Percentiles rank a stretch among this genome's conserved stretches.
Conservation (phyloP, 2,329 filamentous ascomycete genomes). For the Alternaria consortialis region DNA sequence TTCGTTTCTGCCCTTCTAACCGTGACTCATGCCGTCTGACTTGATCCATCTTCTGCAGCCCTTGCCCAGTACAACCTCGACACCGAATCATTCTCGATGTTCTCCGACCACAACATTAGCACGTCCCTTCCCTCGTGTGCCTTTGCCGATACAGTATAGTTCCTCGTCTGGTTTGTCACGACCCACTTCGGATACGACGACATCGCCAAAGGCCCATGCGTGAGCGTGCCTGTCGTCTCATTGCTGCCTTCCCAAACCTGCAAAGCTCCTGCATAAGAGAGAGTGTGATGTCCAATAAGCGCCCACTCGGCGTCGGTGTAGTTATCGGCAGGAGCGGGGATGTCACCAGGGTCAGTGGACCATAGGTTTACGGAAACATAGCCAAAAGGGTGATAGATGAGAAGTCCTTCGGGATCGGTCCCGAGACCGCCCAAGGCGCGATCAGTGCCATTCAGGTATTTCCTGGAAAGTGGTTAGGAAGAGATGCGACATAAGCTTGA, state of each 20-base stretch:
- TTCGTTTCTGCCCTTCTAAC: not conserved
- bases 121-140: slow-evolving; percentile 14
- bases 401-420: not conserved
- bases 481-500: too few species aligned
- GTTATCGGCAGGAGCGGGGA: slow-evolving; percentile 4
- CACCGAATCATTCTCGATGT: not conserved
- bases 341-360: not conserved
- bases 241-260: slow-evolving; percentile 10
- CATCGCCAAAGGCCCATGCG: slow-evolving; percentile 26
- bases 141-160: slow-evolving; percentile 19
- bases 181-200: slow-evolving; percentile 19
- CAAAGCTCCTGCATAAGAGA: slow-evolving; percentile 22
- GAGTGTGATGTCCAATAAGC: slow-evolving; percentile 14
- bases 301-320: slow-evolving; percentile 19
- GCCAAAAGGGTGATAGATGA: not conserved
- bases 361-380: not conserved
- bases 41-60: not conserved
- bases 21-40: not conserved
- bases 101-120: slow-evolving; percentile 15
- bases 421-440: not conserved
- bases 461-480: not conserved
- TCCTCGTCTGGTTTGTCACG: slow-evolving; percentile 19
- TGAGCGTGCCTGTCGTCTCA: slow-evolving; percentile 22
- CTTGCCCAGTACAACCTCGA: not conserved
- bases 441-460: not conserved